Base-by-base conservation (phyloP, 2,329 filamentous ascomycete genomes). In the Cytospora mali region DNA sequence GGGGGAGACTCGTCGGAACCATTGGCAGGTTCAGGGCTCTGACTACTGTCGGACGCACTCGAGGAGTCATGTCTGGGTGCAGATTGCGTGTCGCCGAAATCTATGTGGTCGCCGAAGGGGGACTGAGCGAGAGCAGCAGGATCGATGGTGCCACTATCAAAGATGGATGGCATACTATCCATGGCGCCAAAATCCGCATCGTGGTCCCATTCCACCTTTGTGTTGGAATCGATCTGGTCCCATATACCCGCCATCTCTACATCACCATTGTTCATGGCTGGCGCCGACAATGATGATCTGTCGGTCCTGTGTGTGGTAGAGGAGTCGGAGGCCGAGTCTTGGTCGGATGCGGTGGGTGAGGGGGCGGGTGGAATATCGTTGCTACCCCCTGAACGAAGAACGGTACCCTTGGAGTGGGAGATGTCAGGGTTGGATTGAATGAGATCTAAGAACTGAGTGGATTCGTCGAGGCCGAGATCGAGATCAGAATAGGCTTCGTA, bases 271-370 rank as follows among this genome's bases (percentile, higher is more conserved):
- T 75, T 76, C 62, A 76, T 71, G 33, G 72, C 76, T 23, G 78
- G 76, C 66, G 80, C 79, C 18, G 78, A 77, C 7, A 80, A 81
- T 23, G 76, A 75, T 1, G 78, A 79, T 66, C 79, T 81, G 18
- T 75, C 75, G 39, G 80, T 77, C 61, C 78, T 75, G 70, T 82
- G 82, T 33, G 80, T 82, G 46, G 76, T 77, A 14, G 79, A 80
- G 10, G 82, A 84, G 65, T 84, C 81, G 56, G 81, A 84, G 4
- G 80, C 63, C 3, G 80, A 82, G 68, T 84, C 81, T 62, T 76
- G 77, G 56, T 78, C 80, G 13, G 75, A 78, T 57, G 72, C 76
- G 71, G 73, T 75, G 52, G 76, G 75, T 42, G 76, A 79, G 65
- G 76, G 75, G 56, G 75, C 77, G 52, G 77, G 76, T n/a, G 77